phyloP scores from a whole-genome alignment of 1,139 yeast genomes.

The Suhomyces bolitotheri region DNA sequence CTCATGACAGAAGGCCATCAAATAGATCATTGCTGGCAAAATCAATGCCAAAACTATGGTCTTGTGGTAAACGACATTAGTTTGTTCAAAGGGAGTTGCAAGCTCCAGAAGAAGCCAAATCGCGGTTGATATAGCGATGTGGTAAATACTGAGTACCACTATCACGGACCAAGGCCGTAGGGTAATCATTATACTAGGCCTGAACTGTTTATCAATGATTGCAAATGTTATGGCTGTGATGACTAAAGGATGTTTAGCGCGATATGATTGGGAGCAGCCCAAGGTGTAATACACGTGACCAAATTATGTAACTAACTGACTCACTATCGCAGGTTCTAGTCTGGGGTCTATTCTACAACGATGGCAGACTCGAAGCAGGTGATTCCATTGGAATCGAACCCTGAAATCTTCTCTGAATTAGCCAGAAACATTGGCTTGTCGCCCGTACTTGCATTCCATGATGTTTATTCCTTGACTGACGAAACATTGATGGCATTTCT shows the following conservation, averaged over 20 bases:
- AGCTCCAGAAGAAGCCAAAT: constrained; percentile 2
- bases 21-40: constrained; percentile 12
- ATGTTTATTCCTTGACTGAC: constrained; percentile 81
- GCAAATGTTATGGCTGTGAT: not conserved
- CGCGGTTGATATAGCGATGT: not conserved
- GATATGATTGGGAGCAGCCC: constrained; percentile 1
- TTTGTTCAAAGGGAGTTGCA: constrained; percentile 4
- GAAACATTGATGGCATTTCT: constrained; percentile 73
- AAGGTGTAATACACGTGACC: not conserved
- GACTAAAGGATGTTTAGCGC: constrained; percentile 3
- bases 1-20: constrained; percentile 15
- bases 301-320: not conserved
- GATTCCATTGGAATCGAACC: constrained; percentile 89
- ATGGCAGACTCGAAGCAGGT: constrained; percentile 34
- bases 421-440: constrained; percentile 69
- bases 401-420: constrained; percentile 75
- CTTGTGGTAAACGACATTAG: constrained; percentile 11
- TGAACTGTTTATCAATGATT: not conserved
- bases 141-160: constrained; percentile 1
- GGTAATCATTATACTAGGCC: not conserved
- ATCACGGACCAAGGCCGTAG: constrained; percentile 1
- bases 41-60: constrained; percentile 14
- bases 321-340: too few relatives aligned
- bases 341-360: not conserved
- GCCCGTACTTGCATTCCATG: constrained; percentile 64